These are phyloP conservation scores for Blastobotrys raffinosifermentans DNA, from an alignment of 1,139 yeast species.

Conservation along the genomic window DNA sequence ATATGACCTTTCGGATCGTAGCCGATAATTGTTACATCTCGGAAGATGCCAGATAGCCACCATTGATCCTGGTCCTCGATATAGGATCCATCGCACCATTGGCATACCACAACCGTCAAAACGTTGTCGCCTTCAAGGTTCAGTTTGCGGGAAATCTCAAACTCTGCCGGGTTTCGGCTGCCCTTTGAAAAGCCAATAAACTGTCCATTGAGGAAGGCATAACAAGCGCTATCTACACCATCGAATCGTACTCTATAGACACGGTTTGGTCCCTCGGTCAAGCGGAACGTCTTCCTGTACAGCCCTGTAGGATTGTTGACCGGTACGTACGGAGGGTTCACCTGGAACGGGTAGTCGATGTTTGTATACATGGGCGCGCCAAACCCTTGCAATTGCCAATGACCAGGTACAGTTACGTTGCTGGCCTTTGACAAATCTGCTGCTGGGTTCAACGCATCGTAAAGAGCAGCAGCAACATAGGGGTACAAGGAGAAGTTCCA, in stretches of 20 bases:
- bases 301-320: constrained; percentile 35
- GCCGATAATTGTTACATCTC: constrained; percentile 20
- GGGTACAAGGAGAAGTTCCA: constrained; percentile 32
- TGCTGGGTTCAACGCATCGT: constrained; percentile 21
- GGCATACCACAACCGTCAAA: constrained; percentile 31
- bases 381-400: constrained; percentile 37
- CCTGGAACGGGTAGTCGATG: constrained; percentile 32
- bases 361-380: constrained; percentile 36
- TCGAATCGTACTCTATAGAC: constrained; percentile 29
- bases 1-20: constrained; percentile 17
- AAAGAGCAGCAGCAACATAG: constrained; percentile 22
- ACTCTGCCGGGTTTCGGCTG: constrained; percentile 34
- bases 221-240: constrained; percentile 35
- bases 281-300: constrained; percentile 26
- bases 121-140: constrained; percentile 12
- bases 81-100: constrained; percentile 33
- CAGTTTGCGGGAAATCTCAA: constrained; percentile 23
- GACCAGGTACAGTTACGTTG: constrained; percentile 33
- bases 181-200: constrained; percentile 34
- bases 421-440: constrained; percentile 11
- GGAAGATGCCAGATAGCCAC: constrained; percentile 34
- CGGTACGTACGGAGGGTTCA: constrained; percentile 35
- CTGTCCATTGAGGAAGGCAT: constrained; percentile 30
- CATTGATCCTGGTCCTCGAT: constrained; percentile 38
- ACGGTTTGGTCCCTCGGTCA: constrained; percentile 2